phyloP scores from a whole-genome alignment of 345 rosid species.

The Erysimum cheiranthoides region DNA sequence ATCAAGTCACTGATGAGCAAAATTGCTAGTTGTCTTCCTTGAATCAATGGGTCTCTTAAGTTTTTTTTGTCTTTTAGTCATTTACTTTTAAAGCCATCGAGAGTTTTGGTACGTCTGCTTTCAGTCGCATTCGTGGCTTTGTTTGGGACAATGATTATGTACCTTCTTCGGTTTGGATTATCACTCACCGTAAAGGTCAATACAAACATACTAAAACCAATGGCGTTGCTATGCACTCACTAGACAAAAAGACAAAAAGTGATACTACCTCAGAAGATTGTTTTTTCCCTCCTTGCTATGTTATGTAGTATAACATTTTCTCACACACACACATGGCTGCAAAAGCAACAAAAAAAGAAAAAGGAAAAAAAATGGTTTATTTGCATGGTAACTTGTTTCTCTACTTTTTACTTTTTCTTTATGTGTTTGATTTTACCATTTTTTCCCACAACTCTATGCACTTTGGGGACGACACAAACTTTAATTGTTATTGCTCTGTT shows the following conservation, averaged over 20 bases:
- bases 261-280: conserved; percentile 33
- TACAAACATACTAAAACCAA: conserved; percentile 39
- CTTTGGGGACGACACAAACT: conserved; percentile 26
- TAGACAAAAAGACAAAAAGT: conserved; percentile 45
- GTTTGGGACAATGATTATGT: conserved; percentile 47
- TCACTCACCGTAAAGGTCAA: conserved; percentile 42
- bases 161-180: conserved; percentile 45
- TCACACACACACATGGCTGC: conserved; percentile 39
- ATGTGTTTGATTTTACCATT: neutral
- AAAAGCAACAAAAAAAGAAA: conserved; percentile 32
- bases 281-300: conserved; percentile 23
- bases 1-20: conserved; percentile 3
- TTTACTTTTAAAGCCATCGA: conserved; percentile 38
- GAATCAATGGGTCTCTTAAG: conserved; percentile 17
- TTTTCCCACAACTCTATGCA: conserved; percentile 8
- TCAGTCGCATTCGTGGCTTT: conserved; percentile 46
- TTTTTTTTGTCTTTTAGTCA: conserved; percentile 26
- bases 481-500: conserved; percentile 5
- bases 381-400: conserved; percentile 46
- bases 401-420: conserved; percentile 20
- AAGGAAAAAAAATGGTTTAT: conserved; percentile 15
- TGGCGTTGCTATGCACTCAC: conserved; percentile 42
- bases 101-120: conserved; percentile 38
- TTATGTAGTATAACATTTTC: conserved; percentile 6
- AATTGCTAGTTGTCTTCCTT: conserved; percentile 21